Conservation (phyloP, 192 early-diverging fungal genomes). For the Martensiomyces pterosporus region DNA sequence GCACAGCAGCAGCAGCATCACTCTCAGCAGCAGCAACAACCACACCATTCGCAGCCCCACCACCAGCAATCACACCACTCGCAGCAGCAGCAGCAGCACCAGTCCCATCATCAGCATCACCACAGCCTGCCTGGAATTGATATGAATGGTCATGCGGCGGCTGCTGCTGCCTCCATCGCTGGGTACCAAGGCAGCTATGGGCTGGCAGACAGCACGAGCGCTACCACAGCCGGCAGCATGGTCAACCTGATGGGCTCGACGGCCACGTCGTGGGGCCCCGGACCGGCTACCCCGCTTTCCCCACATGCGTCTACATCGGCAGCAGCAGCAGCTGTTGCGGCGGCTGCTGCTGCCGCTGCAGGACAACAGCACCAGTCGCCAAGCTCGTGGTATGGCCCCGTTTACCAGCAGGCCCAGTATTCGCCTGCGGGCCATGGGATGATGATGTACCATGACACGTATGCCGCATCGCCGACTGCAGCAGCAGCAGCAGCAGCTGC, state of each 20-base stretch:
- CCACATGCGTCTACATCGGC: conserved; percentile 23
- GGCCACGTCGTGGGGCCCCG: conserved; percentile 39
- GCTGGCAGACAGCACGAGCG: conserved; percentile 38
- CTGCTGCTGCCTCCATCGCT: conserved; percentile 23
- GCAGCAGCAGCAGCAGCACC: conserved; percentile 25
- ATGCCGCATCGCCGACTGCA: conserved; percentile 38
- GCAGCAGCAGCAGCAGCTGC: conserved; percentile 30
- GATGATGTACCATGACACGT: conserved; percentile 50
- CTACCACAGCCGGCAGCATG: conserved; percentile 25
- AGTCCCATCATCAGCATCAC: conserved; percentile 15
- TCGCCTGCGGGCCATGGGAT: conserved; percentile 41
- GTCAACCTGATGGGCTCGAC: conserved; percentile 42
- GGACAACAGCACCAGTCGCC: conserved; percentile 38
- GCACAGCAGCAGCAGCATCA: conserved; percentile 2
- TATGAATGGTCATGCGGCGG: conserved; percentile 41
- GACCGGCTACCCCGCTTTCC: conserved; percentile 36
- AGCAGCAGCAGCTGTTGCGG: conserved; percentile 29
- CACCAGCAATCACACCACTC: conserved; percentile 14
- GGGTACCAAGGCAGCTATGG: conserved; percentile 51
- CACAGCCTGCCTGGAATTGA: conserved; percentile 49
- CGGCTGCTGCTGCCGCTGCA: too few relatives aligned
- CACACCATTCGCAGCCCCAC: background rate
- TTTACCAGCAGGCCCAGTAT: conserved; percentile 49
- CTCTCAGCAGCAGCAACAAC: conserved; percentile 8
- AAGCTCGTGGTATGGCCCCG: conserved; percentile 38